Percentiles rank a stretch among this genome's conserved stretches.
Evolutionary conservation across 176 grass and related monocot species (phyloP).

Genomic region (Lolium rigidum): DNA sequence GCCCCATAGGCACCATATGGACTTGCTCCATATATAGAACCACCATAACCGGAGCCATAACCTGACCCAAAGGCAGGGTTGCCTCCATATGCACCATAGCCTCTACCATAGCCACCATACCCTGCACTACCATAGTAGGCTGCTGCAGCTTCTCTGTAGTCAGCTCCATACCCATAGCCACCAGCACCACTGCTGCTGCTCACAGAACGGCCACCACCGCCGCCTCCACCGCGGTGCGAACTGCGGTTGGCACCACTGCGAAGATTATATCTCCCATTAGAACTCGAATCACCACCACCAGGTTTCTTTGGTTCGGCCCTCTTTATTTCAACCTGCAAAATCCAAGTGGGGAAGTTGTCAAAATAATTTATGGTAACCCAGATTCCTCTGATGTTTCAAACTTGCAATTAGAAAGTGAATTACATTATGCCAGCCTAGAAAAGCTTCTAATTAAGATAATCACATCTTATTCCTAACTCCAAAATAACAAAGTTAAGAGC

Average conservation of each 20-base stretch:
- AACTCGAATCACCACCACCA: slow-evolving; percentile 63
- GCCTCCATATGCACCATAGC: slow-evolving; percentile 60
- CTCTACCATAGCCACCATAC: slow-evolving; percentile 72
- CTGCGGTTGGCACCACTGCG: slow-evolving; percentile 48
- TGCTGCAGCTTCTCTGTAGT: slow-evolving; percentile 46
- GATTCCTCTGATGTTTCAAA: background rate
- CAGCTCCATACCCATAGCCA: slow-evolving; percentile 61
- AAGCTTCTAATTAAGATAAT: slow-evolving; percentile 28
- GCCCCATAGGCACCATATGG: slow-evolving; percentile 60
- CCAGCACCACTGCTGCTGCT: slow-evolving; percentile 36
- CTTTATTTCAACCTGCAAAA: slow-evolving; percentile 97
- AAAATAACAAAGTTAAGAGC: slow-evolving; percentile 19
- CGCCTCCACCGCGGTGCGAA: slow-evolving; percentile 55
- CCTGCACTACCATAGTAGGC: slow-evolving; percentile 65
- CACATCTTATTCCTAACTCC: background rate
- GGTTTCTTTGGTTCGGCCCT: slow-evolving; percentile 96
- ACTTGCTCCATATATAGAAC: slow-evolving; percentile 67
- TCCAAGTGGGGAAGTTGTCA: background rate
- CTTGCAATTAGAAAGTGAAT: background rate
- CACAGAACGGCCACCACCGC: slow-evolving; percentile 29
- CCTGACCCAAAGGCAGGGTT: slow-evolving; percentile 60
- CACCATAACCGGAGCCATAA: slow-evolving; percentile 71
- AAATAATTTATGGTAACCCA: background rate
- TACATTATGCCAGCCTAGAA: background rate
- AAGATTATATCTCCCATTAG: slow-evolving; percentile 58